phyloP scores from a whole-genome alignment of 148 eudicot genomes.

The Diospyros kaki region DNA sequence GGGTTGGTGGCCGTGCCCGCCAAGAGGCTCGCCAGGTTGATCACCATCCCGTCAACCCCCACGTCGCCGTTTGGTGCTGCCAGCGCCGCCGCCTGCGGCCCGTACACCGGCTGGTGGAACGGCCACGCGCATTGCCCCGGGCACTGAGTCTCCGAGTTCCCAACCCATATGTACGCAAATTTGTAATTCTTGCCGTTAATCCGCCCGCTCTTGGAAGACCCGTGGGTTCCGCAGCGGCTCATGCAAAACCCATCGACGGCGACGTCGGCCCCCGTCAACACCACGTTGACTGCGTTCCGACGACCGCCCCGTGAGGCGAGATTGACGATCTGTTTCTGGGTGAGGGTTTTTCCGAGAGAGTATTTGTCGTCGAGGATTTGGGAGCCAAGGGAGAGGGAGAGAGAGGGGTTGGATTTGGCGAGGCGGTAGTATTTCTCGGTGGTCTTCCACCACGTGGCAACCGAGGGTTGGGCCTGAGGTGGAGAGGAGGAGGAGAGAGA shows the following conservation, averaged over 20 bases:
- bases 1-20: constrained; percentile 12
- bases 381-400: not conserved
- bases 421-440: constrained; percentile 29
- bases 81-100: constrained; percentile 16
- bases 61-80: constrained; percentile 21
- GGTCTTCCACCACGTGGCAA: constrained; percentile 40
- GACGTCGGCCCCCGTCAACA: constrained; percentile 7
- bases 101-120: constrained; percentile 23
- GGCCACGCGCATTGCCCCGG: constrained; percentile 18
- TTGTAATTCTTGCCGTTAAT: constrained; percentile 8
- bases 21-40: constrained; percentile 18
- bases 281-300: constrained; percentile 2
- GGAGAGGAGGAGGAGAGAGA: constrained; percentile 19
- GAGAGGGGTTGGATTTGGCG: constrained; percentile 2
- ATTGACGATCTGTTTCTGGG: constrained; percentile 3
- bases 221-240: constrained; percentile 17
- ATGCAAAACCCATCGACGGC: constrained; percentile 15
- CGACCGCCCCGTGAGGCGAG: constrained; percentile 13
- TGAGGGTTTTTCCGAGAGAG: constrained; percentile 13
- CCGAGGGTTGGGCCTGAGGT: constrained; percentile 22
- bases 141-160: constrained; percentile 24
- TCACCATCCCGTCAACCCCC: constrained; percentile 23
- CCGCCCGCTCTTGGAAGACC: not conserved
- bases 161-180: constrained; percentile 20
- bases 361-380: constrained; percentile 10